Conservation (phyloP, 768 basidiomycete species). For the Crucibulum laeve region DNA sequence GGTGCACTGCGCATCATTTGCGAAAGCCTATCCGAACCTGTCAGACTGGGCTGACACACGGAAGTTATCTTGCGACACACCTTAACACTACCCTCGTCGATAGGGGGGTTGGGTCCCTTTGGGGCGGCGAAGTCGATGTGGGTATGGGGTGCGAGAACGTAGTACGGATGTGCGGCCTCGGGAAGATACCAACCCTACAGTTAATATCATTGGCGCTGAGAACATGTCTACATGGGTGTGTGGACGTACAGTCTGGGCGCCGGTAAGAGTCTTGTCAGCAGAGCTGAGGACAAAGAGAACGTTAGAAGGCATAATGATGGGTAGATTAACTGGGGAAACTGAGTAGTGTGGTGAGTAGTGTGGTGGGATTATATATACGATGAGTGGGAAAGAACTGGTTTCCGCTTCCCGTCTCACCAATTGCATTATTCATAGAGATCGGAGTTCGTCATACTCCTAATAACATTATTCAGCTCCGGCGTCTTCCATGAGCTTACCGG, state of each 20-base stretch:
- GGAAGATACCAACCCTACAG: conserved; percentile 77
- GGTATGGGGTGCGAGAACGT: conserved; percentile 43
- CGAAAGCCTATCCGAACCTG: conserved; percentile 34
- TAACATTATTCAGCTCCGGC: too few species aligned
- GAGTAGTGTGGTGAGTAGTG: not conserved
- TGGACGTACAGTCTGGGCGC: conserved; percentile 39
- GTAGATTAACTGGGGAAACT: not conserved
- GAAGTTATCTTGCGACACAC: conserved; percentile 20
- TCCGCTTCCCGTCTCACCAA: not conserved
- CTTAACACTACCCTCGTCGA: conserved; percentile 55
- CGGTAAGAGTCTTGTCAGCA: conserved; percentile 49
- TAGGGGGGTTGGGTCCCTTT: conserved; percentile 62
- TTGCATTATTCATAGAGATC: not conserved
- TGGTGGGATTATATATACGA: too few species aligned
- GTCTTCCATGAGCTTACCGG: too few species aligned
- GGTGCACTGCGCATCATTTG: conserved; percentile 45
- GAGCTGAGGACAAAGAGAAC: conserved; percentile 79
- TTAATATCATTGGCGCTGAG: not conserved
- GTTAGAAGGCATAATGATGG: conserved; percentile 29
- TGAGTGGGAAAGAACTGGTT: too few species aligned
- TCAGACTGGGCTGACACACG: not conserved
- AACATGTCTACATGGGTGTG: too few species aligned
- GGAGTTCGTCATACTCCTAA: not conserved
- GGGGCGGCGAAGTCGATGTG: conserved; percentile 60
- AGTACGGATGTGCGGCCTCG: conserved; percentile 74